A percentile compares a stretch with the other conserved stretches of the same genome.
Evolutionary conservation across 305 asterid species (phyloP).

Genomic region (Caryopteris hybrid): DNA sequence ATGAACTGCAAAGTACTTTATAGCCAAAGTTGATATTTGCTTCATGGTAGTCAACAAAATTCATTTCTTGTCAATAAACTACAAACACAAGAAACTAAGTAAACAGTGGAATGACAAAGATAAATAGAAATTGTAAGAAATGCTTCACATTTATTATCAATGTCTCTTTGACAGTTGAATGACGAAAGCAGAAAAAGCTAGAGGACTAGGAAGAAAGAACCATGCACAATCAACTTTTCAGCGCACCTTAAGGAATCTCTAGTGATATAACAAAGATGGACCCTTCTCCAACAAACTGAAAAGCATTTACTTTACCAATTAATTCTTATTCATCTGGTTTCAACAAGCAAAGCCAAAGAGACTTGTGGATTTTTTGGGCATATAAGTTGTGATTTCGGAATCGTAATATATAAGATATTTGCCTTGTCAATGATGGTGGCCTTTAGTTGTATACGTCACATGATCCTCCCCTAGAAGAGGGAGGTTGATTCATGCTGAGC

Average conservation of each 20-base stretch:
- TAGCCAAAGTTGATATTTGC: not conserved
- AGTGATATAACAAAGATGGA: not conserved
- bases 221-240: not conserved
- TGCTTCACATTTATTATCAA: not conserved
- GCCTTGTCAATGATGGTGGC: constrained; percentile 4
- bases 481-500: not conserved
- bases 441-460: not conserved
- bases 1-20: not conserved
- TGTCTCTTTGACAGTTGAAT: not conserved
- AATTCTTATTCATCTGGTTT: constrained; percentile 11
- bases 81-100: not conserved
- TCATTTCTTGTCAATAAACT: not conserved
- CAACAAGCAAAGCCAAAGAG: not conserved
- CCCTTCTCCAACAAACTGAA: not conserved
- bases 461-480: constrained; percentile 16
- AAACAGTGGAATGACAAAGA: not conserved
- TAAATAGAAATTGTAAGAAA: not conserved
- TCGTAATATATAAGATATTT: not conserved
- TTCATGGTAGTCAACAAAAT: not conserved
- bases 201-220: not conserved
- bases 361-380: constrained; percentile 5
- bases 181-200: not conserved
- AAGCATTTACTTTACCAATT: not conserved
- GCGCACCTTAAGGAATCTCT: not conserved
- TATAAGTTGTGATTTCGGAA: not conserved